phyloP scores from a whole-genome alignment of 768 basidiomycete genomes.

The Trametes meyenii region DNA sequence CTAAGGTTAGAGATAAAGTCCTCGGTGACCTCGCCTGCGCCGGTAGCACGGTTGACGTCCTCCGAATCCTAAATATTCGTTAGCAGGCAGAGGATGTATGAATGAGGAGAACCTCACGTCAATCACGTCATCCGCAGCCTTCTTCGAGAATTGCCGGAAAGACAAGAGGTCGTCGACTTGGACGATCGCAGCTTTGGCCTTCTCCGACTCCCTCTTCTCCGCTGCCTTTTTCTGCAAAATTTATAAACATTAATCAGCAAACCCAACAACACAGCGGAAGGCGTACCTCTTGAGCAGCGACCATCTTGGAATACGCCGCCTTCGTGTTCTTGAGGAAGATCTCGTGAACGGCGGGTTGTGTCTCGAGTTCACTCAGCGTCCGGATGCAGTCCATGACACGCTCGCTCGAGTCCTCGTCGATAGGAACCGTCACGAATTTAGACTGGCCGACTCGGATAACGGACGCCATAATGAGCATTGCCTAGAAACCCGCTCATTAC shows the following conservation, averaged over 20 bases:
- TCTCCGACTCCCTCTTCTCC: constrained; percentile 88
- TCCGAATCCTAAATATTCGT: constrained; percentile 70
- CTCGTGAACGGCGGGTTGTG: constrained; percentile 58
- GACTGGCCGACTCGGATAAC: constrained; percentile 97
- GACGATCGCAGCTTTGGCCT: constrained; percentile 62
- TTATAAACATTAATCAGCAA: background rate
- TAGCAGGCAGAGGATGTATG: background rate
- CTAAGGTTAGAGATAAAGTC: constrained; percentile 95
- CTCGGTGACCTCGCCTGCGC: constrained; percentile 78
- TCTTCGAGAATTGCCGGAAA: constrained; percentile 97
- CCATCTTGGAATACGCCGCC: constrained; percentile 91
- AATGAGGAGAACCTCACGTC: constrained; percentile 50
- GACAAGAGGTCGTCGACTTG: constrained; percentile 92
- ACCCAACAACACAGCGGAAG: background rate
- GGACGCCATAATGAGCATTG: constrained; percentile 98
- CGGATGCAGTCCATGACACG: constrained; percentile 96
- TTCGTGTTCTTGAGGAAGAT: constrained; percentile 88
- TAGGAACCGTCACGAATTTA: constrained; percentile 90
- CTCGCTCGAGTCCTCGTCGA: constrained; percentile 97
- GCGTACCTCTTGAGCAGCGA: constrained; percentile 87
- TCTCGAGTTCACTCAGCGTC: constrained; percentile 80
- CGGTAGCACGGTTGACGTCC: constrained; percentile 89
- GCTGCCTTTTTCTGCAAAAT: constrained; percentile 76
- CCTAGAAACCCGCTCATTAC: constrained; percentile 42
- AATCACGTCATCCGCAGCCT: constrained; percentile 76